These are phyloP conservation scores for Penicillium canescens DNA, from an alignment of 495 filamentous ascomycete species.

Conservation along the genomic window DNA sequence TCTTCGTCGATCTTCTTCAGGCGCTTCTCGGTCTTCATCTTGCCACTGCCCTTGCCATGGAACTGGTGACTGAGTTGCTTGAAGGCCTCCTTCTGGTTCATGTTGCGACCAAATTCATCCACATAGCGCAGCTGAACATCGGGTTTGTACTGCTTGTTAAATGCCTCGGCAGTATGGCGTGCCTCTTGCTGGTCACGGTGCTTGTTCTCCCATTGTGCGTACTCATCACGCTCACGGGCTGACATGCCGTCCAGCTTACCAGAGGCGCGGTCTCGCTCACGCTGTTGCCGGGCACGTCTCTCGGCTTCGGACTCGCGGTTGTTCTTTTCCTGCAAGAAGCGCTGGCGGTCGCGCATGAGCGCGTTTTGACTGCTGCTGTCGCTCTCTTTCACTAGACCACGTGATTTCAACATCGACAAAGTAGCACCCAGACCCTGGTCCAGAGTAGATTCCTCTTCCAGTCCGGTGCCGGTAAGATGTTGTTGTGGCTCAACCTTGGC, in stretches of 20 bases:
- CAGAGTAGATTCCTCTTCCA: conserved; percentile 82
- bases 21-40: conserved; percentile 96
- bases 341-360: conserved; percentile 69
- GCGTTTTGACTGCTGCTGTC: conserved; percentile 64
- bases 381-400: conserved; percentile 70
- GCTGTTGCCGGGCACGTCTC: conserved; percentile 73
- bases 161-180: conserved; percentile 77
- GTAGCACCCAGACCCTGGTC: conserved; percentile 78
- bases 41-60: conserved; percentile 96
- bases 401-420: conserved; percentile 76
- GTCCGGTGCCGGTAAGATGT: conserved; percentile 67
- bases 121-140: conserved; percentile 86
- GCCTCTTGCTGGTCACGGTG: conserved; percentile 80
- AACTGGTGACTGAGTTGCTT: conserved; percentile 94
- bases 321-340: conserved; percentile 80
- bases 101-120: conserved; percentile 79
- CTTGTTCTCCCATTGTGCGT: conserved; percentile 82
- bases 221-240: conserved; percentile 85
- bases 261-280: conserved; percentile 80
- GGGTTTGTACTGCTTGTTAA: conserved; percentile 84
- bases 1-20: conserved; percentile 97
- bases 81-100: conserved; percentile 95
- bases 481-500: conserved; percentile 30
- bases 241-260: conserved; percentile 86
- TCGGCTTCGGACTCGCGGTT: conserved; percentile 74